phyloP scores from a whole-genome alignment of 2,329 filamentous ascomycete genomes.

The Capronia americana region DNA sequence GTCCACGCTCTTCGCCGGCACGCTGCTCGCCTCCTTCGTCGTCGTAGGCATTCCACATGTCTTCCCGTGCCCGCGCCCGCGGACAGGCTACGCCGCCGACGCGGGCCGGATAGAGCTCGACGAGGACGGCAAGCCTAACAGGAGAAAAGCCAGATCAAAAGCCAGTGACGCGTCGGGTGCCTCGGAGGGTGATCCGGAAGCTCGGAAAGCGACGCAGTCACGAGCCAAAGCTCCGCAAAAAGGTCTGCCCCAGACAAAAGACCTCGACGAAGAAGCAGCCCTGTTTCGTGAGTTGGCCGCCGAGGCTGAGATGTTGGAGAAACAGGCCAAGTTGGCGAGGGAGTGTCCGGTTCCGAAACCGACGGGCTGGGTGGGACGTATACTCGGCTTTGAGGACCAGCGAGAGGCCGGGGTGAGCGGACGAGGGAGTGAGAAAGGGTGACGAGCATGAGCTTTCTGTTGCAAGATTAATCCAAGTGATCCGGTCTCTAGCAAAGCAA shows the following conservation, averaged over 20 bases:
- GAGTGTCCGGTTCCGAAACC: constrained; percentile 96
- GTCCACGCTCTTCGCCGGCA: constrained; percentile 93
- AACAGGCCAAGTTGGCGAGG: constrained; percentile 66
- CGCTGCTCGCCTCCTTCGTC: constrained; percentile 84
- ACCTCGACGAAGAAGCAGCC: constrained; percentile 51
- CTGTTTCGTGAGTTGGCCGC: constrained; percentile 52
- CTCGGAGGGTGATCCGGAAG: neutral
- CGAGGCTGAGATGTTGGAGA: constrained; percentile 49
- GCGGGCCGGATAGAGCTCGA: constrained; percentile 53
- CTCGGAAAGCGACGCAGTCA: constrained; percentile 26
- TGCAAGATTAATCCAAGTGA: neutral
- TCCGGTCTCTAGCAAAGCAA: neutral
- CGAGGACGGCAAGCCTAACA: constrained; percentile 50
- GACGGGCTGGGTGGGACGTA: constrained; percentile 74
- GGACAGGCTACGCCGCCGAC: constrained; percentile 77
- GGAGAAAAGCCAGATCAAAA: constrained; percentile 43
- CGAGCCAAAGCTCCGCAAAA: neutral
- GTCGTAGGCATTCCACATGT: constrained; percentile 90
- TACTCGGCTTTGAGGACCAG: constrained; percentile 56
- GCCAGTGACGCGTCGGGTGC: neutral
- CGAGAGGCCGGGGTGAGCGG: constrained; percentile 10
- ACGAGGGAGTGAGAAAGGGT: constrained; percentile 14
- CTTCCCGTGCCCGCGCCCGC: constrained; percentile 86
- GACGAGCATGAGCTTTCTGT: neutral
- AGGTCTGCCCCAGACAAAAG: constrained; percentile 24